Conservation (phyloP, 129 eudicot species). For the Tanacetum coccineum region DNA sequence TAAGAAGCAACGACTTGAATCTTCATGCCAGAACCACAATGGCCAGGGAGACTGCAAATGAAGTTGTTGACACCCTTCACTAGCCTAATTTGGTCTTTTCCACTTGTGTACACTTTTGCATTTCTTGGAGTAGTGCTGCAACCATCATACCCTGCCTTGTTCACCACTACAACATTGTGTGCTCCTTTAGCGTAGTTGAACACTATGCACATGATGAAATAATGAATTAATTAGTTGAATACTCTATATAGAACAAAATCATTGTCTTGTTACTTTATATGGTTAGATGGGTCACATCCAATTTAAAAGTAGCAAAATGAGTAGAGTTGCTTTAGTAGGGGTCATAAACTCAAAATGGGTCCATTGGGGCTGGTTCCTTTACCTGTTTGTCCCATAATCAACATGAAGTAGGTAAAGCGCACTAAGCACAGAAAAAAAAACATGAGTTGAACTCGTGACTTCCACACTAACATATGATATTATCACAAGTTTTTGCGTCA, state of each 20-base stretch:
- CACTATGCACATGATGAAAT: slow-evolving; percentile 30
- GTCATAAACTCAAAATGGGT: too few relatives aligned
- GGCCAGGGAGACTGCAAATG: slow-evolving; percentile 66
- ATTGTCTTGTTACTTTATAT: neutral
- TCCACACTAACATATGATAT: too few relatives aligned
- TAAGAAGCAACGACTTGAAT: slow-evolving; percentile 36
- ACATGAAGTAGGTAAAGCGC: too few relatives aligned
- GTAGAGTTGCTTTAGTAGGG: too few relatives aligned
- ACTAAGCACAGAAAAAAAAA: too few relatives aligned
- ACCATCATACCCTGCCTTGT: slow-evolving; percentile 42
- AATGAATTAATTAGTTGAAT: neutral
- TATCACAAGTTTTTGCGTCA: too few relatives aligned
- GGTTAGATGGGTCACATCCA: too few relatives aligned
- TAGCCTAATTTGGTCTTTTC: slow-evolving; percentile 58
- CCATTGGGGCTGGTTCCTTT: too few relatives aligned
- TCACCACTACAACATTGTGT: slow-evolving; percentile 70
- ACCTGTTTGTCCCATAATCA: too few relatives aligned
- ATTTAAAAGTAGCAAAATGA: too few relatives aligned
- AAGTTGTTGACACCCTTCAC: slow-evolving; percentile 62
- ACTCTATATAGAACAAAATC: neutral
- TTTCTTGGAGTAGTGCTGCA: slow-evolving; percentile 43
- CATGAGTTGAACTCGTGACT: too few relatives aligned
- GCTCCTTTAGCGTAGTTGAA: slow-evolving; percentile 45
- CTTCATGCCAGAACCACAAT: slow-evolving; percentile 76
- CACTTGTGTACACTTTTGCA: slow-evolving; percentile 47